Conservation (phyloP, 768 basidiomycete species). For the Glaciozyma antarctica region DNA sequence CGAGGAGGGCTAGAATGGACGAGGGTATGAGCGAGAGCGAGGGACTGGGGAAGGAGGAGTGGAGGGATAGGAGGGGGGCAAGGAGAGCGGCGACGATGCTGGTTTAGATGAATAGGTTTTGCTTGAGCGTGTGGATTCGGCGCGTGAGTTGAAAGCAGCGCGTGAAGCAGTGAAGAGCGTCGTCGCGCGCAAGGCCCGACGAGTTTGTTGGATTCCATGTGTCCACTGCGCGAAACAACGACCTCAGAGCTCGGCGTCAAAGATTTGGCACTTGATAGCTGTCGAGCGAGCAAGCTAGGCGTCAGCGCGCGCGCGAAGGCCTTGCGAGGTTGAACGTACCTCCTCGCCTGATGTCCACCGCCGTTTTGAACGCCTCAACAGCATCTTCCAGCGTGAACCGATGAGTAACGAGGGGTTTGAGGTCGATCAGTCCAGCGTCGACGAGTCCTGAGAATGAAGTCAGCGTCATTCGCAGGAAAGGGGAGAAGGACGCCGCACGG, state of each 20-base stretch:
- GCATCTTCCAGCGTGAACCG: constrained; percentile 41
- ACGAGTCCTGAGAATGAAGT: constrained; percentile 15
- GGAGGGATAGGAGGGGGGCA: neutral
- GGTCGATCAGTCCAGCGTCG: constrained; percentile 26
- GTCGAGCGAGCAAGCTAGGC: neutral
- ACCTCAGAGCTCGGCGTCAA: neutral
- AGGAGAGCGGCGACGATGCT: neutral
- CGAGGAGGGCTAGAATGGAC: neutral
- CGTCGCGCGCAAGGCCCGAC: no score
- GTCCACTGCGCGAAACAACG: no score
- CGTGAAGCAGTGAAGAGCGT: no score
- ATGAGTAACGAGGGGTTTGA: constrained; percentile 44
- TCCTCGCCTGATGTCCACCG: constrained; percentile 9
- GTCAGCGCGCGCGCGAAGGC: neutral
- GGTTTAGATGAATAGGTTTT: no score
- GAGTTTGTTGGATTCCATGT: no score
- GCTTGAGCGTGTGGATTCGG: no score
- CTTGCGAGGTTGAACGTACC: neutral
- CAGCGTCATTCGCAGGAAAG: neutral
- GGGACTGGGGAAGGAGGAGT: neutral
- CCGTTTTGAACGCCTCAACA: constrained; percentile 40
- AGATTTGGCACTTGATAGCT: constrained; percentile 20
- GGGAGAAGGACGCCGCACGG: constrained; percentile 13
- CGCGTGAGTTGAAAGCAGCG: no score
- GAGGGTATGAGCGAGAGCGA: neutral